Percentiles rank a stretch among this genome's conserved stretches.
These are phyloP conservation scores for Alternaria arbusti DNA, from an alignment of 2,329 filamentous ascomycete species.

Conservation along the genomic window DNA sequence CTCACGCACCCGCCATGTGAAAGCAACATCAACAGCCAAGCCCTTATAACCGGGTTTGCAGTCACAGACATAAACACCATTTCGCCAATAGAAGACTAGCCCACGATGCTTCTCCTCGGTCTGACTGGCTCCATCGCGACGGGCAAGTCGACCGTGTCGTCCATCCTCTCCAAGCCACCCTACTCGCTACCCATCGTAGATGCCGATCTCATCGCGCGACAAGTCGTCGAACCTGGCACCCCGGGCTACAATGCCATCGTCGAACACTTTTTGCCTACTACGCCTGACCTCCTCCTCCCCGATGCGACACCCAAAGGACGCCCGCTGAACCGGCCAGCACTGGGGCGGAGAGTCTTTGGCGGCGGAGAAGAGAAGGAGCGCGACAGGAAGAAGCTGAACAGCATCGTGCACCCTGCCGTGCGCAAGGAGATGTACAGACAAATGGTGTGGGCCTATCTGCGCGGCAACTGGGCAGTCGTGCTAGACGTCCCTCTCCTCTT, in stretches of 20 bases:
- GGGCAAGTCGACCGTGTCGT: constrained; percentile 94
- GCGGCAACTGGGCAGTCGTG: constrained; percentile 85
- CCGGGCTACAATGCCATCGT: constrained; percentile 83
- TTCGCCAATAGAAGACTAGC: background rate
- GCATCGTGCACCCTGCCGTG: constrained; percentile 92
- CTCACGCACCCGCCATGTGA: constrained; percentile 7
- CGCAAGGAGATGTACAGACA: constrained; percentile 79
- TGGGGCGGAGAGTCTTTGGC: constrained; percentile 88
- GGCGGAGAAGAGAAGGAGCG: constrained; percentile 70
- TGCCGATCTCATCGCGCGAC: constrained; percentile 87
- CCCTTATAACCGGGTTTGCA: background rate
- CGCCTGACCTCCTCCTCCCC: constrained; percentile 81
- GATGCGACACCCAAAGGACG: constrained; percentile 65
- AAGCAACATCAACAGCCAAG: background rate
- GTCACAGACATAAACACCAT: background rate
- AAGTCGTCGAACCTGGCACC: constrained; percentile 93
- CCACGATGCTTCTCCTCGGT: constrained; percentile 86
- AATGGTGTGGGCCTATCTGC: constrained; percentile 74
- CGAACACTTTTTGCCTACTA: constrained; percentile 77
- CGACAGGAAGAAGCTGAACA: constrained; percentile 80
- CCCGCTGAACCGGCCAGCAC: constrained; percentile 82
- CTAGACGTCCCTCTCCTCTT: constrained; percentile 92
- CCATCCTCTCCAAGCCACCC: constrained; percentile 77
- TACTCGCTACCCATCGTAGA: constrained; percentile 92
- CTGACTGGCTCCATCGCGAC: constrained; percentile 97